Conservation (phyloP, 2,329 filamentous ascomycete species). For the Pseudogymnoascus sp. region DNA sequence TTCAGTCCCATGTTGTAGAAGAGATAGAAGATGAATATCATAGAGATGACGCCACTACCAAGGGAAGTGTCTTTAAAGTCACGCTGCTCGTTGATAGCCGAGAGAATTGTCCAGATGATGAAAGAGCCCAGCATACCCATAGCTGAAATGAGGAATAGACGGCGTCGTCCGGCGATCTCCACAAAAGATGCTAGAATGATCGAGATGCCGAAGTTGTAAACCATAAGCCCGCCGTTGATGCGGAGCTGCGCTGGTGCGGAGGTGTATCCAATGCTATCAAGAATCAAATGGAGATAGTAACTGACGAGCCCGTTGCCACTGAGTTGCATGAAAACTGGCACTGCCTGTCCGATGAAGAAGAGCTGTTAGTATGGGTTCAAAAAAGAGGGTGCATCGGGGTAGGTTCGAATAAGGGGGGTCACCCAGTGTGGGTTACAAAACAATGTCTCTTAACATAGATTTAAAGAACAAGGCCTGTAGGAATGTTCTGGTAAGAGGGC, state of each 20-base stretch:
- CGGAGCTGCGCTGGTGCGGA: slow-evolving; percentile 15
- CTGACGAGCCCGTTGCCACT: slow-evolving; percentile 20
- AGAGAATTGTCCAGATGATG: slow-evolving; percentile 18
- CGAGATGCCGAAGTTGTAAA: slow-evolving; percentile 16
- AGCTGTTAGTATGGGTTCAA: not conserved
- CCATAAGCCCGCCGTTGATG: slow-evolving; percentile 17
- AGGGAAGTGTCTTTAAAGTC: slow-evolving; percentile 15
- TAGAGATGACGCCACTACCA: slow-evolving; percentile 27
- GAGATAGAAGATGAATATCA: slow-evolving; percentile 30
- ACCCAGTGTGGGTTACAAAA: not conserved
- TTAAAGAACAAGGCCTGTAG: not conserved
- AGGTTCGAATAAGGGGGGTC: not conserved
- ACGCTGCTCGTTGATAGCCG: slow-evolving; percentile 15
- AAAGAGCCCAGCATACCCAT: slow-evolving; percentile 28
- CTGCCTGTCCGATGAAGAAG: slow-evolving; percentile 16
- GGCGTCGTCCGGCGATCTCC: slow-evolving; percentile 18
- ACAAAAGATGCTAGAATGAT: slow-evolving; percentile 15
- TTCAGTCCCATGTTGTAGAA: not conserved
- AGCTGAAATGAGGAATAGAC: slow-evolving; percentile 15
- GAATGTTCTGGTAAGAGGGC: slow-evolving; percentile 13
- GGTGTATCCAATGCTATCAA: slow-evolving; percentile 19
- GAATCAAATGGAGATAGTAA: slow-evolving; percentile 18
- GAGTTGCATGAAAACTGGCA: slow-evolving; percentile 18
- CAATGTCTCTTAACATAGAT: not conserved
- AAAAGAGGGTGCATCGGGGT: too few relatives aligned